These are phyloP conservation scores for Lanmaoa rubissima DNA, from an alignment of 768 basidiomycete species.

Conservation along the genomic window DNA sequence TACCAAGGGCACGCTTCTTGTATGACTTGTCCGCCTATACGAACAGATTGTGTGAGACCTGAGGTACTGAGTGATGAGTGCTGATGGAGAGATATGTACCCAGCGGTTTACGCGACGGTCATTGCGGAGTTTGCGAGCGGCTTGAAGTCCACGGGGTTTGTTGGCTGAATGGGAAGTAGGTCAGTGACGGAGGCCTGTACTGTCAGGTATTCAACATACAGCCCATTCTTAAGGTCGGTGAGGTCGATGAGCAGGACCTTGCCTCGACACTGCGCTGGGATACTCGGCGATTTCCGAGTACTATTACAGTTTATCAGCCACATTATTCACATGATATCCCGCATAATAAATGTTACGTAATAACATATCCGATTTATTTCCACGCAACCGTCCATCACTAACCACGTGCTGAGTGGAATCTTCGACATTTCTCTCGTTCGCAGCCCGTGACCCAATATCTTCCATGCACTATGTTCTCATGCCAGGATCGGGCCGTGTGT, in stretches of 20 bases:
- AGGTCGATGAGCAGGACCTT: conserved; percentile 40
- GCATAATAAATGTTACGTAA: not conserved
- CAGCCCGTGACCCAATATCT: not conserved
- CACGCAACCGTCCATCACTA: not conserved
- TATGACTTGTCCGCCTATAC: conserved; percentile 93
- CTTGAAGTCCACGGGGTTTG: conserved; percentile 99
- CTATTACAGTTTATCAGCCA: conserved; percentile 45
- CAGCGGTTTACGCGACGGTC: conserved; percentile 95
- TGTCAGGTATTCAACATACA: conserved; percentile 54
- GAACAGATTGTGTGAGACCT: conserved; percentile 18
- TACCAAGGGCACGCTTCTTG: conserved; percentile 99
- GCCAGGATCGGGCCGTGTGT: conserved; percentile 1
- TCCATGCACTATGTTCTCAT: not conserved
- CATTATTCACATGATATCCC: conserved; percentile 12
- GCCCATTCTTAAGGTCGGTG: conserved; percentile 73
- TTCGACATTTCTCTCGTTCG: not conserved
- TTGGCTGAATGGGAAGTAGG: conserved; percentile 55
- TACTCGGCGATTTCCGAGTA: conserved; percentile 33
- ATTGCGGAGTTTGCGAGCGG: conserved; percentile 96
- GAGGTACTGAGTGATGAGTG: not conserved
- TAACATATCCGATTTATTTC: not conserved
- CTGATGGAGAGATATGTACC: conserved; percentile 50
- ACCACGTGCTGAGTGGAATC: not conserved
- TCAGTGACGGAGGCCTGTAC: conserved; percentile 8
- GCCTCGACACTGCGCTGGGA: conserved; percentile 2